Evolutionary conservation across 495 filamentous ascomycete species (phyloP), one percentile per base, ranked within the genome.

Genomic region (Hyphodiscus hymeniophilus): DNA sequence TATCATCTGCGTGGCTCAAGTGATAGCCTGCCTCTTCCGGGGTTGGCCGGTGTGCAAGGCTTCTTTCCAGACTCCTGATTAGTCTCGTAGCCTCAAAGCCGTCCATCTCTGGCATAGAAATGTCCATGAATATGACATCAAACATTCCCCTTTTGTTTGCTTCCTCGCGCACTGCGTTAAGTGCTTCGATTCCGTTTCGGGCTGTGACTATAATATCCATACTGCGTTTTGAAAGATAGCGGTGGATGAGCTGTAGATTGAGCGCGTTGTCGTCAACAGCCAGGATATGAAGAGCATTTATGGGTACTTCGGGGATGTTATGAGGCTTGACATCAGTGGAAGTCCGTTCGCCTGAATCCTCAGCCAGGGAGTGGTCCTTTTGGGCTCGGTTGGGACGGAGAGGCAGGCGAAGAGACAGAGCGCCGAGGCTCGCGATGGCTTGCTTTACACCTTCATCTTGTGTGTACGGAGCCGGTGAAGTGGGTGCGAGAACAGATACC

Each of bases 41-140:
- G 22, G 13, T 34, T 7, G 34, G 22, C 21, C 45, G 33, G 2
- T 30, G 13, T 8, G 12, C 24, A n/a, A 16, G 16, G n/a, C 22
- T 32, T 16, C 55, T 63, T 60, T 88, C 85, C 33, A 79, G 69
- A 16, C 64, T 62, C 18, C 83, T 71, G 45, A 87, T 85, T 4
- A 69, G 62, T 1, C 70, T 66, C 2, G 83, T 85, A 11, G 82
- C 74, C 43, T 75, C 75, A 26, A 85, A 62, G 3, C 83, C 83
- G 47, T 84, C 75, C 74, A 87, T 76, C 0, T 85, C 63, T 0
- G 84, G 84, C 84, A 89, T 88, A 48, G 71, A 76, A 36, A 87
- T 77, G 50, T 85, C 55, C 55, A 59, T 59, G 42, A 59, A 56
- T 4, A 59, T 50, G 7, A 54, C 17, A 39, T 59, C 52, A 30